Conservation (phyloP, 1,139 yeast species). For the Yamadazyma atlantica region DNA sequence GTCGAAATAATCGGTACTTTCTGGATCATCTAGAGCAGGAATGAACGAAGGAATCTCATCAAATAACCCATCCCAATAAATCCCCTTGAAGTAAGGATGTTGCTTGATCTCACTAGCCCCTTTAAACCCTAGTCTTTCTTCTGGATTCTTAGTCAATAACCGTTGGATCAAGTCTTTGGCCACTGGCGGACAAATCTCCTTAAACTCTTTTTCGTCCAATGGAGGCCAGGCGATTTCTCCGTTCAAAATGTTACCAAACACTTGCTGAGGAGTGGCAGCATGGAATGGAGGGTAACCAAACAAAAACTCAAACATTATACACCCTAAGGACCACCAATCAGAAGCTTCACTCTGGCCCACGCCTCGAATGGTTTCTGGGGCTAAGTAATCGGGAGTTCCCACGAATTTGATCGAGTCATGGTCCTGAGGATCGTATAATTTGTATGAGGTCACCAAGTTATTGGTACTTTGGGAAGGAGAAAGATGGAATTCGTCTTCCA, state of each 20-base stretch:
- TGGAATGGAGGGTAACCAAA: constrained; percentile 97
- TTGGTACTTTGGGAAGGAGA: constrained; percentile 23
- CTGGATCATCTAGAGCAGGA: constrained; percentile 79
- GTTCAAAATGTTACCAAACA: constrained; percentile 74
- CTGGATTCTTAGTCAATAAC: constrained; percentile 64
- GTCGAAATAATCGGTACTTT: constrained; percentile 90
- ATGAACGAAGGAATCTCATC: constrained; percentile 80
- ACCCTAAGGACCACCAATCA: constrained; percentile 99
- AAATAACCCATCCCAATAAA: constrained; percentile 76
- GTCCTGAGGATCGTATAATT: constrained; percentile 69
- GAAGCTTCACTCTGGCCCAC: constrained; percentile 80
- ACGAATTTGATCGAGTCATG: constrained; percentile 57
- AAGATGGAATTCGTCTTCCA: constrained; percentile 46
- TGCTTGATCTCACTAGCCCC: constrained; percentile 77
- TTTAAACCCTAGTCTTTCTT: constrained; percentile 64
- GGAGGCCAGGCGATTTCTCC: constrained; percentile 86
- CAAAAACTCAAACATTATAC: constrained; percentile 86
- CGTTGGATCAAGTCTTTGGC: constrained; percentile 73
- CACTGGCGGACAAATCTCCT: constrained; percentile 54
- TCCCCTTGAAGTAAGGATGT: constrained; percentile 71
- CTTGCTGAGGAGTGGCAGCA: constrained; percentile 74
- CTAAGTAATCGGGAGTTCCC: constrained; percentile 96
- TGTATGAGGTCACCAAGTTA: constrained; percentile 43
- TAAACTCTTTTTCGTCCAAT: constrained; percentile 52
- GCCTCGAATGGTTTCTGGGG: constrained; percentile 94